Conservation (phyloP, 2,329 filamentous ascomycete genomes). For the Aureobasidium sp. region DNA sequence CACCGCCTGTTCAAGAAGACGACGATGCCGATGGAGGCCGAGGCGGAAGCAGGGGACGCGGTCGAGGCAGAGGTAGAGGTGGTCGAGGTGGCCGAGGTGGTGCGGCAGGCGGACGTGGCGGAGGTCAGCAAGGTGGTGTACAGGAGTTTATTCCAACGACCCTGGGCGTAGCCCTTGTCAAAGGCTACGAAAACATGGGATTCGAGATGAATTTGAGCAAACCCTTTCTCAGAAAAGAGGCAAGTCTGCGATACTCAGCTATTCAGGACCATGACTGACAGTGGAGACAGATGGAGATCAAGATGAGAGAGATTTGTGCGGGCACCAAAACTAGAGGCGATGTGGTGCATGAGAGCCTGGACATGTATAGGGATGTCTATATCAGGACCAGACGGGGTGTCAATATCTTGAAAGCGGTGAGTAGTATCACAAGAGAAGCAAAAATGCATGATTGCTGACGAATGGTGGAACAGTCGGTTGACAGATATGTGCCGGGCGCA, state of each 20-base stretch:
- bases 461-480: background rate
- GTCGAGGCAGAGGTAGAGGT: slow-evolving; percentile 26
- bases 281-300: slow-evolving; percentile 64
- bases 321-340: slow-evolving; percentile 64
- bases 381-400: slow-evolving; percentile 70
- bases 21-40: slow-evolving; percentile 30
- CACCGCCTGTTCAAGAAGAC: slow-evolving; percentile 25
- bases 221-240: slow-evolving; percentile 87
- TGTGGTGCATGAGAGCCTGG: slow-evolving; percentile 74
- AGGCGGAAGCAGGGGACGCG: slow-evolving; percentile 33
- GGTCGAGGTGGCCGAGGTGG: slow-evolving; percentile 43
- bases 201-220: slow-evolving; percentile 90
- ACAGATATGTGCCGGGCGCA: slow-evolving; percentile 7
- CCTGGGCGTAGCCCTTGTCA: slow-evolving; percentile 80
- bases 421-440: slow-evolving; percentile 17
- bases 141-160: slow-evolving; percentile 90
- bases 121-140: slow-evolving; percentile 41
- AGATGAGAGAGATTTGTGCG: slow-evolving; percentile 95
- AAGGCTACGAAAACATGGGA: slow-evolving; percentile 91
- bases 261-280: slow-evolving; percentile 6
- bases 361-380: slow-evolving; percentile 82
- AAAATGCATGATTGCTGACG: background rate
- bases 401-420: slow-evolving; percentile 47
- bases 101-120: slow-evolving; percentile 38
- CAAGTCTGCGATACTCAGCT: slow-evolving; percentile 20